A percentile compares a stretch with the other conserved stretches of the same genome.
These are phyloP conservation scores for Wallemia ichthyophaga DNA, from an alignment of 1,284 basidiomycete species.

Conservation along the genomic window DNA sequence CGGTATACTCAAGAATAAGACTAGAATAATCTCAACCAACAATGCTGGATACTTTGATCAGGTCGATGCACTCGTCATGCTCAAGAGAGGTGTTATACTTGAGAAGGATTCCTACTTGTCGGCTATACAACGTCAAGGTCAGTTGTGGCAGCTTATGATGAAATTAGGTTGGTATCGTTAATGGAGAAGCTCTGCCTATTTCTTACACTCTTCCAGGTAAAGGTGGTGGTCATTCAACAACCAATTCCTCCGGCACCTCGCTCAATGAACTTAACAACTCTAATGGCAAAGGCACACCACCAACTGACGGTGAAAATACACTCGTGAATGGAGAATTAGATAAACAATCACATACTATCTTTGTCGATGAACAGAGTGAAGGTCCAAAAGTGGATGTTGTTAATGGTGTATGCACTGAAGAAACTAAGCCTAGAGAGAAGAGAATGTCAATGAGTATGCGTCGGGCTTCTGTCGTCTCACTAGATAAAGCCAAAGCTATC, in stretches of 20 bases:
- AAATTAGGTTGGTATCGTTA: constrained; percentile 16
- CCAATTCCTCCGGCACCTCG: constrained; percentile 1
- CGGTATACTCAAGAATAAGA: constrained; percentile 56
- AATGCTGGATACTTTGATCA: constrained; percentile 53
- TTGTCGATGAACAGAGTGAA: constrained; percentile 8
- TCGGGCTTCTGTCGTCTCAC: constrained; percentile 14
- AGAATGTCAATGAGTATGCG: constrained; percentile 13
- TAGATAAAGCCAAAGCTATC: constrained; percentile 15
- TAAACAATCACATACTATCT: constrained; percentile 11
- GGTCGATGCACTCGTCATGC: constrained; percentile 46
- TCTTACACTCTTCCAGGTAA: not conserved
- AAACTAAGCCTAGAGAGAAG: constrained; percentile 3
- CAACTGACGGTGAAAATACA: not conserved
- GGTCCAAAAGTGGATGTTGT: constrained; percentile 10
- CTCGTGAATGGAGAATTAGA: constrained; percentile 3
- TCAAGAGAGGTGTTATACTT: constrained; percentile 55
- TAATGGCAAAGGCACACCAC: constrained; percentile 2
- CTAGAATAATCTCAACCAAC: constrained; percentile 66
- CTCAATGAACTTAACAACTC: constrained; percentile 3
- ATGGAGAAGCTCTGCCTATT: not conserved
- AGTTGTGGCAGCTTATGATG: constrained; percentile 45
- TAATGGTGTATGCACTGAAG: constrained; percentile 10
- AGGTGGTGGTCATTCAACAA: constrained; percentile 12
- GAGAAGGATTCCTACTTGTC: constrained; percentile 36
- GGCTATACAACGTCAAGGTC: constrained; percentile 33